These are phyloP conservation scores for Pseudogymnoascus sp. DNA, from an alignment of 2,329 filamentous ascomycete genomes.

Conservation along the genomic window DNA sequence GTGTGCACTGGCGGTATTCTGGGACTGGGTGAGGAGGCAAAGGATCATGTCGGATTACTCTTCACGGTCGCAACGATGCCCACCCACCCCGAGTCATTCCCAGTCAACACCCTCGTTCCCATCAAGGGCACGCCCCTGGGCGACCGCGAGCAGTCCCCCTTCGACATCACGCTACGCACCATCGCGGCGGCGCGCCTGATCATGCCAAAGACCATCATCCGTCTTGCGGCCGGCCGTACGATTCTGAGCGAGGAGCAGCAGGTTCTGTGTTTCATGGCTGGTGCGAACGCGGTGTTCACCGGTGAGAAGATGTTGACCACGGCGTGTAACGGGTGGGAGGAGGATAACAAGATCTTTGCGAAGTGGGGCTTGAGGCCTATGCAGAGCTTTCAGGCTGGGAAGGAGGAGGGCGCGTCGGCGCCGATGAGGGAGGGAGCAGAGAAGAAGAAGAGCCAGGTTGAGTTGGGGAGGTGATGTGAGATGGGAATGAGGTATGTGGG, in stretches of 20 bases:
- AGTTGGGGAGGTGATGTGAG: not conserved
- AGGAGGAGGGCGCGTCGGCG: slow-evolving; percentile 21
- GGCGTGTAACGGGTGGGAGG: slow-evolving; percentile 84
- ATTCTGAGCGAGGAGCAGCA: slow-evolving; percentile 85
- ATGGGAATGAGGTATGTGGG: not conserved
- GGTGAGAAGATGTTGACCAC: slow-evolving; percentile 95
- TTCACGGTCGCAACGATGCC: slow-evolving; percentile 78
- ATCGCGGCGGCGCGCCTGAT: slow-evolving; percentile 77
- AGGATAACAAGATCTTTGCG: slow-evolving; percentile 77
- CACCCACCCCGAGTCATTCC: slow-evolving; percentile 80
- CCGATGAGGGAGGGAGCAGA: slow-evolving; percentile 15
- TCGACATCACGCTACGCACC: slow-evolving; percentile 73
- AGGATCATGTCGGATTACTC: slow-evolving; percentile 76
- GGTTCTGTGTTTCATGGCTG: slow-evolving; percentile 81
- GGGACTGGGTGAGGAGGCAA: slow-evolving; percentile 71
- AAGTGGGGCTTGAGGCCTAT: slow-evolving; percentile 79
- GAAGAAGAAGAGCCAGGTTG: not conserved
- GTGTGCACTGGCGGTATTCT: slow-evolving; percentile 88
- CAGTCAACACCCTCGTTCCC: slow-evolving; percentile 83
- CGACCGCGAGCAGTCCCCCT: slow-evolving; percentile 64
- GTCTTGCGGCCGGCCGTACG: slow-evolving; percentile 77
- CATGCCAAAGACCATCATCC: slow-evolving; percentile 80
- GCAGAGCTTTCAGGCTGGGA: slow-evolving; percentile 38
- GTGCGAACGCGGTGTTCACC: slow-evolving; percentile 90
- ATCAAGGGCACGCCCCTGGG: slow-evolving; percentile 86